Evolutionary conservation across 192 early-diverging fungal genomes (phyloP).

Genomic region (Chytriomyces hyalinus): DNA sequence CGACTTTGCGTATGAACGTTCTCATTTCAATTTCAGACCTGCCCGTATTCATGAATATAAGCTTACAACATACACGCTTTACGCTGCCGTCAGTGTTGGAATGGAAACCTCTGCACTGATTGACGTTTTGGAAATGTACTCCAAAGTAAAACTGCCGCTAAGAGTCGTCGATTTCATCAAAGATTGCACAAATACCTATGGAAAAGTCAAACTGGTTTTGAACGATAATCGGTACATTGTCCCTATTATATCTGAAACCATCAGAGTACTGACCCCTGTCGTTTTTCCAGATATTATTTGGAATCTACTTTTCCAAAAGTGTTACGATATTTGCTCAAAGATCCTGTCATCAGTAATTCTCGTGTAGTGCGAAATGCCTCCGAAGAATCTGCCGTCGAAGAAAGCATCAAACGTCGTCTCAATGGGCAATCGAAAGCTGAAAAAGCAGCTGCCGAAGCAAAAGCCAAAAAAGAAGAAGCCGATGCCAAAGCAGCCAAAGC

Average conservation of each 20-base stretch:
- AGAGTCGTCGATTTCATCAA: slow-evolving; percentile 79
- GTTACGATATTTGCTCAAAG: slow-evolving; percentile 80
- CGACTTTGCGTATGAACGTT: background rate
- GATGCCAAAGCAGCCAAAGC: background rate
- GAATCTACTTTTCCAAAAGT: slow-evolving; percentile 92
- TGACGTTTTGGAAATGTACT: slow-evolving; percentile 78
- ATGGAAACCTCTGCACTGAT: slow-evolving; percentile 93
- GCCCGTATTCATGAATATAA: slow-evolving; percentile 90
- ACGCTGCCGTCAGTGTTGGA: slow-evolving; percentile 97
- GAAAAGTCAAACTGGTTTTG: slow-evolving; percentile 95
- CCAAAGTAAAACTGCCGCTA: slow-evolving; percentile 81
- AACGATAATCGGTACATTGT: slow-evolving; percentile 78
- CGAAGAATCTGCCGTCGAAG: slow-evolving; percentile 15
- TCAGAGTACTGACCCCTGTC: slow-evolving; percentile 1
- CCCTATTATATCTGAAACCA: background rate
- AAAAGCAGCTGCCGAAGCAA: slow-evolving; percentile 4
- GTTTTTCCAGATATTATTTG: slow-evolving; percentile 74
- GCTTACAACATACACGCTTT: slow-evolving; percentile 92
- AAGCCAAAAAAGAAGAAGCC: background rate
- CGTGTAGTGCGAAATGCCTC: slow-evolving; percentile 63
- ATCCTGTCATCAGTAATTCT: slow-evolving; percentile 74
- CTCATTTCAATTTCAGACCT: slow-evolving; percentile 22
- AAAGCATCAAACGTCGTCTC: background rate
- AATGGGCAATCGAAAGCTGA: background rate
- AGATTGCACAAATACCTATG: slow-evolving; percentile 90